These are phyloP conservation scores for Trebouxiophyceae sp. DNA, from an alignment of 163 green algal species.

Conservation along the genomic window DNA sequence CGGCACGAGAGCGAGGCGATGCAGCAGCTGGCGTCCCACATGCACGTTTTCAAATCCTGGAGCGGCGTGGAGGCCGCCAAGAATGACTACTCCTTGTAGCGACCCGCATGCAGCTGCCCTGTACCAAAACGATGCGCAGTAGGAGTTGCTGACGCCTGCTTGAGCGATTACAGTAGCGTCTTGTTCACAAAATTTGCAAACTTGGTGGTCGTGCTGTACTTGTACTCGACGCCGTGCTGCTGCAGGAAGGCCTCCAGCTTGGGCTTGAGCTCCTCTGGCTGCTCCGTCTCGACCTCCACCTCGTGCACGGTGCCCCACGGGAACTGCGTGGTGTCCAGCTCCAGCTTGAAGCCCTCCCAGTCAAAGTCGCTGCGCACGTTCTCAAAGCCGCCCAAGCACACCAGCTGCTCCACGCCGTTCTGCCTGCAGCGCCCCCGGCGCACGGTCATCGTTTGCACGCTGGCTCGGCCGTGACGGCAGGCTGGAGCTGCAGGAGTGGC, in stretches of 20 bases:
- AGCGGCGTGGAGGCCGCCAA: constrained; percentile 45
- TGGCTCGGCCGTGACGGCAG: background rate
- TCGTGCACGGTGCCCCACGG: constrained; percentile 83
- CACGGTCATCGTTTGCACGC: background rate
- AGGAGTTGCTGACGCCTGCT: no score
- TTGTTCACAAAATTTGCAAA: constrained; percentile 83
- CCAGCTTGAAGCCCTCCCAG: constrained; percentile 67
- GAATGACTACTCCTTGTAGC: no score
- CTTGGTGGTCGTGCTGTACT: constrained; percentile 71
- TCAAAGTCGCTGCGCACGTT: constrained; percentile 75
- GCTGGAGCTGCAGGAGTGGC: background rate
- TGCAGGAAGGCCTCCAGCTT: constrained; percentile 66
- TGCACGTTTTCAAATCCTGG: constrained; percentile 88
- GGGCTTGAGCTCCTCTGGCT: constrained; percentile 62
- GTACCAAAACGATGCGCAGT: no score
- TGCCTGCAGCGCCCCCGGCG: constrained; percentile 27
- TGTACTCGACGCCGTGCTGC: constrained; percentile 44
- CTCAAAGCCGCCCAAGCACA: constrained; percentile 79
- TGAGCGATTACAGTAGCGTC: constrained; percentile 12
- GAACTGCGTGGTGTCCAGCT: constrained; percentile 87
- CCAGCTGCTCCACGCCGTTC: constrained; percentile 37
- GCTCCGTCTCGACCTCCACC: constrained; percentile 78
- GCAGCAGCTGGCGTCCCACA: constrained; percentile 67
- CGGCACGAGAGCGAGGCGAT: constrained; percentile 54
- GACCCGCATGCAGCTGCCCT: no score